A percentile compares a stretch with the other conserved stretches of the same genome.
These are phyloP conservation scores for Leccinum fibrillosum DNA, from an alignment of 768 basidiomycete species.

Conservation along the genomic window DNA sequence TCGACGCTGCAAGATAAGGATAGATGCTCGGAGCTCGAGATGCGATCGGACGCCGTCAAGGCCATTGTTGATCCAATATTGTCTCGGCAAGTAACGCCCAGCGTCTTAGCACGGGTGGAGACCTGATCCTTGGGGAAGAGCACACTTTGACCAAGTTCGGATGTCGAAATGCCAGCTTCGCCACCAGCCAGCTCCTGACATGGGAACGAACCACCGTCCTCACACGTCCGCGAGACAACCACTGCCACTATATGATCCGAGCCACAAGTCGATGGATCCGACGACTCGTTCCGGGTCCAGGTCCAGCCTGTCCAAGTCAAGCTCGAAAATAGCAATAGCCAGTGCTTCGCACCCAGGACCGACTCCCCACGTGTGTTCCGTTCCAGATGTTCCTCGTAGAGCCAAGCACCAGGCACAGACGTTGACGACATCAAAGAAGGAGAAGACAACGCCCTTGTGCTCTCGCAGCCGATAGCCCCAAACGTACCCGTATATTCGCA, in stretches of 20 bases:
- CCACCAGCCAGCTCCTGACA: not conserved
- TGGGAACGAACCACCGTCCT: not conserved
- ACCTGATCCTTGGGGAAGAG: not conserved
- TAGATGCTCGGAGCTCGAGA: not conserved
- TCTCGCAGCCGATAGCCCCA: not conserved
- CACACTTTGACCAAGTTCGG: not conserved
- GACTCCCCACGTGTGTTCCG: not conserved
- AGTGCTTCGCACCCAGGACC: not conserved
- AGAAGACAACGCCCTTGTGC: not conserved
- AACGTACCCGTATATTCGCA: not conserved
- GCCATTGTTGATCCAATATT: not conserved
- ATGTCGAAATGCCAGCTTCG: not conserved
- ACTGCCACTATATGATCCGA: not conserved
- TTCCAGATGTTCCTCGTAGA: not conserved
- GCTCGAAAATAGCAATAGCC: not conserved
- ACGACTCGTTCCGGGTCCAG: not conserved
- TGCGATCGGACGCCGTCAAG: not conserved
- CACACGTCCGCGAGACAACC: not conserved
- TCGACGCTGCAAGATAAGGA: not conserved
- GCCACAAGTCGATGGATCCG: not conserved
- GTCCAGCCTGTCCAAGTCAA: not conserved
- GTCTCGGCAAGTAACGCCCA: not conserved
- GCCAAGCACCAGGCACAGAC: conserved; percentile 7
- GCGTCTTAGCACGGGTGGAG: not conserved
- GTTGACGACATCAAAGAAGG: not conserved